Percentiles rank a stretch among this genome's conserved stretches.
phyloP scores from a whole-genome alignment of 257 asterid species.

The Rehmannia glutinosa region DNA sequence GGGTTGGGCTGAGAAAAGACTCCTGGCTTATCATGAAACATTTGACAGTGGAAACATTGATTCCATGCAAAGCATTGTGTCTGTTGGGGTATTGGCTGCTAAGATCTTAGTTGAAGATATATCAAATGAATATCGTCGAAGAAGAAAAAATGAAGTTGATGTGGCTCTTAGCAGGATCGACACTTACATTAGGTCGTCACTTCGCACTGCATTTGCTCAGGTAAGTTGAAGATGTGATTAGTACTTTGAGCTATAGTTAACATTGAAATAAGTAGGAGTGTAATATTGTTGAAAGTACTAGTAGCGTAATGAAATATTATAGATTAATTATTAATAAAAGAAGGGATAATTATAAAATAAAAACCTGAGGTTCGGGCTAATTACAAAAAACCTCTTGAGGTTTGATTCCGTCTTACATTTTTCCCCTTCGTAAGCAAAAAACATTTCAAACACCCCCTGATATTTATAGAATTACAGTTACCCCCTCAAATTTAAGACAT shows the following conservation, averaged over 20 bases:
- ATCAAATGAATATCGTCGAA: conserved; percentile 86
- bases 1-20: conserved; percentile 99
- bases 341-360: not conserved
- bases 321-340: no score
- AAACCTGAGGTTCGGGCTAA: not conserved
- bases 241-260: conserved; percentile 12
- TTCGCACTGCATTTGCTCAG: conserved; percentile 99
- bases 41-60: conserved; percentile 69
- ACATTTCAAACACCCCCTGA: no score
- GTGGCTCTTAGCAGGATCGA: conserved; percentile 92
- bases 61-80: conserved; percentile 84
- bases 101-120: conserved; percentile 91
- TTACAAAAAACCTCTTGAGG: no score
- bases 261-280: not conserved
- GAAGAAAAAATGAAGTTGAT: conserved; percentile 87
- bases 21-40: conserved; percentile 95
- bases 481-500: no score
- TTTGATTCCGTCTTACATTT: no score
- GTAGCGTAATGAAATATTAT: no score
- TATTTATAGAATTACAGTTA: no score
- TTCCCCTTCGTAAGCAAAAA: no score
- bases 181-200: conserved; percentile 92
- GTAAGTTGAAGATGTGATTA: conserved; percentile 47
- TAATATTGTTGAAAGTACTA: no score
- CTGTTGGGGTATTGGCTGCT: conserved; percentile 85